These are phyloP conservation scores for Cordyceps pruinosa DNA, from an alignment of 2,329 filamentous ascomycete genomes.

Conservation along the genomic window DNA sequence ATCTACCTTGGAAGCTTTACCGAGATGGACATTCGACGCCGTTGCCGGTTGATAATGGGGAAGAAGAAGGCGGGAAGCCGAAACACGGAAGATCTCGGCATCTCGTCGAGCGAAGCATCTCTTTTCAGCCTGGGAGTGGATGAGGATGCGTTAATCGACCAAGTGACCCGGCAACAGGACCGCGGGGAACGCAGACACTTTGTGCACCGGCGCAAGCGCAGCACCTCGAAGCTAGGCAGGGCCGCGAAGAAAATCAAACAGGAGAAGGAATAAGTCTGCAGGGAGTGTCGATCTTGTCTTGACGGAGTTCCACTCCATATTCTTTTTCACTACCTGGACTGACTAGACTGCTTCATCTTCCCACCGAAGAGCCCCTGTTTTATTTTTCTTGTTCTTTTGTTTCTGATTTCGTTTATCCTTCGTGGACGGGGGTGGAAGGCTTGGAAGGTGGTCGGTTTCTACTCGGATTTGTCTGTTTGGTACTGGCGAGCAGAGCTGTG, in stretches of 20 bases:
- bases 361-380: constrained; percentile 24
- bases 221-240: background rate
- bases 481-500: background rate
- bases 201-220: constrained; percentile 13
- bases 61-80: background rate
- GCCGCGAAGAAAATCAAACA: background rate
- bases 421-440: background rate
- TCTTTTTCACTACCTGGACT: constrained; percentile 1
- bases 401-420: background rate
- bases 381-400: constrained; percentile 13
- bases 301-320: background rate
- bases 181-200: constrained; percentile 20
- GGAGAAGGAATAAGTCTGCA: background rate
- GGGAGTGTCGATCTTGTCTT: background rate
- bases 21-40: background rate
- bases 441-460: background rate
- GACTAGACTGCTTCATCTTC: constrained; percentile 29
- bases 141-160: constrained; percentile 30
- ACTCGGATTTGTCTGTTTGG: background rate
- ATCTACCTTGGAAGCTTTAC: constrained; percentile 13
- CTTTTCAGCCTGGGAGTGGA: constrained; percentile 1
- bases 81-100: constrained; percentile 17
- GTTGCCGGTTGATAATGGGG: constrained; percentile 1
- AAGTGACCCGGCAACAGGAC: constrained; percentile 20
- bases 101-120: constrained; percentile 8